Conservation (phyloP, 306 rosid species). For the Inga leiocalycina region DNA sequence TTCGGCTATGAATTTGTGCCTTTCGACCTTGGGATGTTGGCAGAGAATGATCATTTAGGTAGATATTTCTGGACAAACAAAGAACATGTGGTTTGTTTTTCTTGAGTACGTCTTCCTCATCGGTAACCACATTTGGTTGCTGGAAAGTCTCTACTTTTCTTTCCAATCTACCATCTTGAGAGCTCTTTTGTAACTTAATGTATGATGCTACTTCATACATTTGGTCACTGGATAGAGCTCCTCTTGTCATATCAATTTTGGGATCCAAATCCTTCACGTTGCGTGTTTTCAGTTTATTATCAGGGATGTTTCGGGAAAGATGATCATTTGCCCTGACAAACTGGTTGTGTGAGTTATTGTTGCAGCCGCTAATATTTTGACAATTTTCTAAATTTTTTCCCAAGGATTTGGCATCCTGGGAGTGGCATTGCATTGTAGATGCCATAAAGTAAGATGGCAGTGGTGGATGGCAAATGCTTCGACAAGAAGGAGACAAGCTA, state of each 20-base stretch:
- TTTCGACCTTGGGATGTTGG: constrained; percentile 40
- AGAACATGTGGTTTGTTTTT: constrained; percentile 59
- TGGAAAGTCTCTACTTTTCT: constrained; percentile 45
- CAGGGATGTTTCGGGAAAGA: constrained; percentile 40
- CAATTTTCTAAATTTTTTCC: constrained; percentile 40
- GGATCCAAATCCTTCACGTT: constrained; percentile 39
- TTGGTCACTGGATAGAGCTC: constrained; percentile 30
- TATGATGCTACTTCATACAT: constrained; percentile 41
- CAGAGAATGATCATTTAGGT: constrained; percentile 41
- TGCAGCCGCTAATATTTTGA: constrained; percentile 39
- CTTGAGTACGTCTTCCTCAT: constrained; percentile 39
- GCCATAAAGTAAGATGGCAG: constrained; percentile 53
- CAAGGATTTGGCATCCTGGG: constrained; percentile 43
- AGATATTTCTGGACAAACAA: constrained; percentile 50
- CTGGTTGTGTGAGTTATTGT: constrained; percentile 39
- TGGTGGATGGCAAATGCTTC: constrained; percentile 50
- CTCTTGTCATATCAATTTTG: constrained; percentile 40
- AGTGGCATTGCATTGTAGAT: constrained; percentile 40
- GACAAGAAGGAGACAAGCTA: constrained; percentile 59
- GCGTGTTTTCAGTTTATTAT: constrained; percentile 38
- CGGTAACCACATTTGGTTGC: constrained; percentile 34
- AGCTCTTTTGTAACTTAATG: constrained; percentile 27
- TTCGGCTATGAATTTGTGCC: constrained; percentile 46
- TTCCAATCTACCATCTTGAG: constrained; percentile 42
- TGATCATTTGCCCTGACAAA: constrained; percentile 39